These are phyloP conservation scores for Trapa bicornis DNA, from an alignment of 345 rosid genomes.

Conservation along the genomic window DNA sequence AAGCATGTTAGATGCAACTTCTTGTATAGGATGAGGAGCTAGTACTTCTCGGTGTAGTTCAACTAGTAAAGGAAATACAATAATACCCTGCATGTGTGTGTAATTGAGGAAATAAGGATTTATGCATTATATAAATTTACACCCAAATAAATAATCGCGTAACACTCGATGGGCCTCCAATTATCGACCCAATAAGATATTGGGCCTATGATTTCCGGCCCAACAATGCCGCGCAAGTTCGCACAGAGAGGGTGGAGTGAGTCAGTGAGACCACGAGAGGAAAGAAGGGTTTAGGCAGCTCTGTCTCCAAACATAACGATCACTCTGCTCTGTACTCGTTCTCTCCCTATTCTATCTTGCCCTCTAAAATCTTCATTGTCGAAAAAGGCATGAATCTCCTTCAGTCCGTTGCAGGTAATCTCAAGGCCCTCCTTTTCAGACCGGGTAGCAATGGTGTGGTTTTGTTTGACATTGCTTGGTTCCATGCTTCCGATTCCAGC, in stretches of 20 bases:
- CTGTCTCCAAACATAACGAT: neutral
- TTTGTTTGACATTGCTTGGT: neutral
- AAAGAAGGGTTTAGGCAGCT: neutral
- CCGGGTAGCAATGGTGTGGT: neutral
- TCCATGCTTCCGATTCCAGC: constrained; percentile 1
- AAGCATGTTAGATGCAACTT: no score
- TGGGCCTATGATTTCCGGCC: no score
- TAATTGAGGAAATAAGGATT: no score
- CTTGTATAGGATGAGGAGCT: no score
- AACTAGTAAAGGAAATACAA: no score
- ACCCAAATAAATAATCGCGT: neutral
- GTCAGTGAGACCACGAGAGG: no score
- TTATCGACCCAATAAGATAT: neutral
- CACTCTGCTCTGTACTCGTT: neutral
- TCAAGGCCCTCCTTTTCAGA: constrained; percentile 15
- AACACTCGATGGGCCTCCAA: neutral
- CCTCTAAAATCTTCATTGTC: neutral
- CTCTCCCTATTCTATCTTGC: neutral
- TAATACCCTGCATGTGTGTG: no score
- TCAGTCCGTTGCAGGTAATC: constrained; percentile 30
- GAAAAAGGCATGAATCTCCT: constrained; percentile 39
- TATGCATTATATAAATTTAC: no score
- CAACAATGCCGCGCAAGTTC: no score
- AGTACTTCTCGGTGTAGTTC: no score
- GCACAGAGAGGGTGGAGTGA: neutral